Evolutionary conservation across 2,329 filamentous ascomycete species (phyloP).

Genomic region (Colletotrichum sp.): DNA sequence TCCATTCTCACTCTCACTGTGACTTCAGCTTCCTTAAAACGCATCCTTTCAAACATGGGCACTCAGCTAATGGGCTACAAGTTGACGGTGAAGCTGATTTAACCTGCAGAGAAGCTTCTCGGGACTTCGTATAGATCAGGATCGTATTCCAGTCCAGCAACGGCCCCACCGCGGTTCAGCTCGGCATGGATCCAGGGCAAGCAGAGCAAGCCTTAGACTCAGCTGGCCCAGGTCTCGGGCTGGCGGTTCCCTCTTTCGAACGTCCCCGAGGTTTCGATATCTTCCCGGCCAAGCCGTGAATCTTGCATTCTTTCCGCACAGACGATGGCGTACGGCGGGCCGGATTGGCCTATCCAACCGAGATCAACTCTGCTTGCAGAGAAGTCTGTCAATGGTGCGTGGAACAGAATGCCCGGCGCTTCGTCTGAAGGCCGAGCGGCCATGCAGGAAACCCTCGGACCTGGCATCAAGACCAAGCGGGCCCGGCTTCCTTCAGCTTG

Average conservation of each 20-base stretch:
- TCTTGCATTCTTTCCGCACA: neutral
- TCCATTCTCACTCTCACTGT: neutral
- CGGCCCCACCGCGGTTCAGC: neutral
- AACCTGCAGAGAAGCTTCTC: neutral
- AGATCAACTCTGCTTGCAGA: neutral
- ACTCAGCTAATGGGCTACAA: accelerated
- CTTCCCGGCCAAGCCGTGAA: neutral
- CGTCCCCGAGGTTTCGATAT: neutral
- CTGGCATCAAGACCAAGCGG: neutral
- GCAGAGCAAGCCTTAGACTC: neutral
- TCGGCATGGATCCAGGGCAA: neutral
- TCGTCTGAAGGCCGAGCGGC: neutral
- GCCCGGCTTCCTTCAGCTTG: neutral
- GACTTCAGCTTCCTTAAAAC: neutral
- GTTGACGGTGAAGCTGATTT: neutral
- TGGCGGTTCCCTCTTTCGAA: neutral
- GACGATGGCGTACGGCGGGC: neutral
- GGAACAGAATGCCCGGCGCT: neutral
- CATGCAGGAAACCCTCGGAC: neutral
- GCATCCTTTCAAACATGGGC: neutral
- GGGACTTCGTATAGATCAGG: neutral
- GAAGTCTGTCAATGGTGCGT: neutral
- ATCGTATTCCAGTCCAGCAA: neutral
- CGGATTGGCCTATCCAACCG: neutral
- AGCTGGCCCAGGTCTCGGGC: neutral